Base-by-base conservation (phyloP, 1,139 yeast genomes). In the Candida smagusa region DNA sequence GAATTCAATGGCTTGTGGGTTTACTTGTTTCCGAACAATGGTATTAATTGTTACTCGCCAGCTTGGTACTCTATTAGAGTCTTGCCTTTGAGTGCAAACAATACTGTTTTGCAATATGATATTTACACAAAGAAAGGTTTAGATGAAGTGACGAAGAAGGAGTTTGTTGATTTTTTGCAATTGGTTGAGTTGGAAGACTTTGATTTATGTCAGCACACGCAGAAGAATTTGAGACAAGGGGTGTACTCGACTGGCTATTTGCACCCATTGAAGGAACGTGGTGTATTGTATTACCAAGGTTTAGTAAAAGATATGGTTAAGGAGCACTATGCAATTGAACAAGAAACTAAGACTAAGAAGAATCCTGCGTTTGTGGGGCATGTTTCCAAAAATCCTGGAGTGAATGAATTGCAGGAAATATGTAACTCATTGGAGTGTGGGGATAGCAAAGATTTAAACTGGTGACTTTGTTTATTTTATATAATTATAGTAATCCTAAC, bases 11-110 rank as follows among this genome's bases (percentile, higher is more conserved):
- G 83, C 2, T 64, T 77, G 52, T 78, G 83, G 84, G 73, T 78
- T 38, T 78, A 78, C 54, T 56, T 76, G 35, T 77, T 65, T 61
- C 84, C 84, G 37, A 73, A 67, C 40, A 75, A 76, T 48, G 83
- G 83, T 30, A 56, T 78, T 52, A 78, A 78, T 56, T 77, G 84
- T 52, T 78, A 78, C 52, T 77, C 83, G 0, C 83, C 83, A 44
- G 83, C 83, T 6, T 78, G 81, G 81, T 78, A 78, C 56, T 72
- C 80, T 3, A 77, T 78, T 45, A 63, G 83, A 50, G 83, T 78
- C 2, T 62, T 77, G 43, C 84, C 84, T 28, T 52, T 72, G 13
- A 51, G 69, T 30, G 77, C 82, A 8, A 65, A 68, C 30, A 77
- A 68, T 49, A 78, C 83, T 11, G 62, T 78, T 24, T 64, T 78